Conservation (phyloP, 257 asterid species). For the Solanum gandarillasii region DNA sequence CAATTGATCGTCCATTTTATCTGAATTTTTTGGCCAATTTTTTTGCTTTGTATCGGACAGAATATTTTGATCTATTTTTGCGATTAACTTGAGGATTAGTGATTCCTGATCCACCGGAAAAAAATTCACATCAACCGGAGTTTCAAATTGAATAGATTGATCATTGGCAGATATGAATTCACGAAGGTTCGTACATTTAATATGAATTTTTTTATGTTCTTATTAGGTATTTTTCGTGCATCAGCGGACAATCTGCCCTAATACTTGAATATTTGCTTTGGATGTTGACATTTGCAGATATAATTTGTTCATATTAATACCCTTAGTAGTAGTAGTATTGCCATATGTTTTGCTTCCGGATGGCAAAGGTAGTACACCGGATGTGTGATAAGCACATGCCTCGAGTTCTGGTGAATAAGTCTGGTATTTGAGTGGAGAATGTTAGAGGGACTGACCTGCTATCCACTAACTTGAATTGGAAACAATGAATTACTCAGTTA, state of each 20-base stretch:
- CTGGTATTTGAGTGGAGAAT: neutral
- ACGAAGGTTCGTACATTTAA: neutral
- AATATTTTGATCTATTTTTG: neutral
- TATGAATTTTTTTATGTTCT: neutral
- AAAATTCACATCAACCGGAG: neutral
- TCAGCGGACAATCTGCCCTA: neutral
- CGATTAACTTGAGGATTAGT: neutral
- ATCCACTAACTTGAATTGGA: neutral
- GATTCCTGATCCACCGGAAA: neutral
- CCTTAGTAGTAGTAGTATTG: neutral
- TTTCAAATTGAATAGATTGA: neutral
- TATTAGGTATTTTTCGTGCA: neutral
- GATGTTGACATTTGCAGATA: neutral
- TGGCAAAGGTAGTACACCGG: neutral
- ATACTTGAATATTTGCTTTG: neutral
- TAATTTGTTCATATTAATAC: neutral
- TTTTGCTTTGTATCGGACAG: neutral
- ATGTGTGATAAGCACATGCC: neutral
- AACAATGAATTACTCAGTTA: neutral
- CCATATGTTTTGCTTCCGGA: neutral
- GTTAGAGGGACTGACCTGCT: neutral
- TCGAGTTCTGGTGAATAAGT: neutral
- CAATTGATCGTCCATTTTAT: neutral
- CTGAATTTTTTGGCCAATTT: neutral
- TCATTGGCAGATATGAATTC: neutral